Evolutionary conservation across 768 basidiomycete genomes (phyloP).

Genomic region (Serendipita vermifera): DNA sequence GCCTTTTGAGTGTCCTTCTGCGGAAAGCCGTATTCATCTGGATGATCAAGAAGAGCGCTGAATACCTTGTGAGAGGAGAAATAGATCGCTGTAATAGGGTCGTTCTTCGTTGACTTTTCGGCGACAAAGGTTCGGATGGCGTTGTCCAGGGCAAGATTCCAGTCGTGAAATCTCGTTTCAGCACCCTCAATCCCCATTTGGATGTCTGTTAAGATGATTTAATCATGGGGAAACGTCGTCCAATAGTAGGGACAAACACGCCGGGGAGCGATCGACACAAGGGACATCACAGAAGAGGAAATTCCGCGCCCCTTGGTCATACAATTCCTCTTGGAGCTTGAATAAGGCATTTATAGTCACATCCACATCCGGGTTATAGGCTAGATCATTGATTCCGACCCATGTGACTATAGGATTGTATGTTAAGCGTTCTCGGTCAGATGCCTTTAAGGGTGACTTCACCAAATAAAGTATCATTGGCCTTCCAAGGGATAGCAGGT

Average conservation of each 20-base stretch:
- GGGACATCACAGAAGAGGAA: slow-evolving; percentile 52
- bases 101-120: slow-evolving; percentile 28
- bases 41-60: slow-evolving; percentile 35
- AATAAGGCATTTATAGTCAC: slow-evolving; percentile 27
- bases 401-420: slow-evolving; percentile 36
- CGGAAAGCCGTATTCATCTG: slow-evolving; percentile 29
- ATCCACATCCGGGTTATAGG: neutral
- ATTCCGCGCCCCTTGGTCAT: slow-evolving; percentile 35
- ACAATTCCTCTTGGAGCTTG: slow-evolving; percentile 35
- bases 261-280: slow-evolving; percentile 39
- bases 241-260: slow-evolving; percentile 16
- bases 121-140: slow-evolving; percentile 26
- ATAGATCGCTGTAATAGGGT: slow-evolving; percentile 28
- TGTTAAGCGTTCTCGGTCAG: neutral
- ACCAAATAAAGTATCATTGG: slow-evolving; percentile 35
- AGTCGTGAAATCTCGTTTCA: slow-evolving; percentile 22
- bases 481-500: slow-evolving; percentile 32
- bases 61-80: slow-evolving; percentile 40
- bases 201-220: neutral
- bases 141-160: slow-evolving; percentile 35
- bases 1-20: slow-evolving; percentile 23
- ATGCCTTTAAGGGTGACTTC: slow-evolving; percentile 3
- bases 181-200: neutral
- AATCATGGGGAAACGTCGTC: neutral
- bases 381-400: slow-evolving; percentile 53